Conservation (phyloP, 371 early-diverging fungal species). For the Mucor lusitanicus region DNA sequence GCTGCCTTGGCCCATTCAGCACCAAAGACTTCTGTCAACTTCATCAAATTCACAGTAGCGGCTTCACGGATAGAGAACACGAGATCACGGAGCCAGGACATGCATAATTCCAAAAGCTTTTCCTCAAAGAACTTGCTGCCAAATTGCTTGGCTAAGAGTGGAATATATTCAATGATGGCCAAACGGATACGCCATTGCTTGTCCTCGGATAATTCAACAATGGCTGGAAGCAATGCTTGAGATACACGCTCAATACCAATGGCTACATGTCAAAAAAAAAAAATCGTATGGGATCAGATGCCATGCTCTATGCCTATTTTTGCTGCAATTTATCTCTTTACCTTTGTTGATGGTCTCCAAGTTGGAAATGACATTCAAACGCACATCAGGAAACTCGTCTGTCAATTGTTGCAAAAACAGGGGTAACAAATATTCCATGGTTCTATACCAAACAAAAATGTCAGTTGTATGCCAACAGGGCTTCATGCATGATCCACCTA, state of each 20-base stretch:
- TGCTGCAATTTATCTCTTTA: slow-evolving; percentile 15
- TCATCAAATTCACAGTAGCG: slow-evolving; percentile 89
- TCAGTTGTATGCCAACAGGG: background rate
- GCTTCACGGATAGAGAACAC: slow-evolving; percentile 98
- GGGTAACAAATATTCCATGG: slow-evolving; percentile 93
- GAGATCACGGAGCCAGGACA: slow-evolving; percentile 96
- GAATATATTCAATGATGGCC: slow-evolving; percentile 98
- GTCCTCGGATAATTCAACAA: slow-evolving; percentile 97
- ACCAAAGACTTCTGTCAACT: slow-evolving; percentile 96
- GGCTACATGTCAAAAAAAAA: slow-evolving; percentile 56
- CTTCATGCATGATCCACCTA: slow-evolving; percentile 33
- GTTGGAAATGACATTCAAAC: slow-evolving; percentile 97
- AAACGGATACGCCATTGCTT: slow-evolving; percentile 99
- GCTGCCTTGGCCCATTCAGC: slow-evolving; percentile 96
- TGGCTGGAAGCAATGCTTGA: slow-evolving; percentile 95
- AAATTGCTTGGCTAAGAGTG: slow-evolving; percentile 92
- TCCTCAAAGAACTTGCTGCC: slow-evolving; percentile 97
- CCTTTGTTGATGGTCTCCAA: slow-evolving; percentile 92
- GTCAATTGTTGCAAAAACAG: slow-evolving; percentile 94
- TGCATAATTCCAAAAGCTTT: slow-evolving; percentile 89
- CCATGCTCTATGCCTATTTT: background rate
- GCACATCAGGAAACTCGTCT: slow-evolving; percentile 97
- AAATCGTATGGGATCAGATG: background rate
- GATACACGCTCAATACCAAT: slow-evolving; percentile 97
- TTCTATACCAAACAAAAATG: slow-evolving; percentile 41